phyloP scores from a whole-genome alignment of 1,284 basidiomycete genomes.

The Pseudozyma tsukubaensis region DNA sequence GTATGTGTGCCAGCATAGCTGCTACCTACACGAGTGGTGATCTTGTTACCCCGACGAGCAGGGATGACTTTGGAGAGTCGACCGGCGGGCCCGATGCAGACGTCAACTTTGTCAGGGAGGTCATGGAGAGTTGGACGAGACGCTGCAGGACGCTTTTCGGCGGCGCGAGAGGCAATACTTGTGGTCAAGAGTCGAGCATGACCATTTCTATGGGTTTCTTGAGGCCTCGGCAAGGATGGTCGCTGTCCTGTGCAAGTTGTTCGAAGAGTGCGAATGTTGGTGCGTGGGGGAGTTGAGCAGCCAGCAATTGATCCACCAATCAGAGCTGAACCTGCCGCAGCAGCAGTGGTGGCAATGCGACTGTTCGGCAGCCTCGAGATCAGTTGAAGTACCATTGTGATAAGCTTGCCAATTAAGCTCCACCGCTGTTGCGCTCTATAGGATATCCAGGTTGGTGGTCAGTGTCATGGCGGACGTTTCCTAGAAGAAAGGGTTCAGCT shows the following conservation, averaged over 20 bases:
- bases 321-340: no score
- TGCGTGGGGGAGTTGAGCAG: neutral
- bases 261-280: neutral
- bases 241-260: neutral
- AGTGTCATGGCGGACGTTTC: no score
- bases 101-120: constrained; percentile 59
- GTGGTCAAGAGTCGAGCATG: neutral
- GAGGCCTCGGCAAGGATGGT: no score
- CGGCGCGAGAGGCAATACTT: constrained; percentile 6
- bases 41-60: constrained; percentile 43
- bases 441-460: neutral
- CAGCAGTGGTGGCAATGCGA: no score
- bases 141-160: constrained; percentile 18
- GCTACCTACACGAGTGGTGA: constrained; percentile 60
- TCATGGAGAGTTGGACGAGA: constrained; percentile 27
- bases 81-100: constrained; percentile 53
- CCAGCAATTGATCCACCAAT: no score
- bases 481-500: neutral
- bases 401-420: neutral
- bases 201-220: no score
- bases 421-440: neutral
- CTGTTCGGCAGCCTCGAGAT: no score
- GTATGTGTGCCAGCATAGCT: constrained; percentile 66
- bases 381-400: no score
- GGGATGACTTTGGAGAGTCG: constrained; percentile 58